phyloP scores from a whole-genome alignment of 768 basidiomycete species.

The Jaapia argillacea region DNA sequence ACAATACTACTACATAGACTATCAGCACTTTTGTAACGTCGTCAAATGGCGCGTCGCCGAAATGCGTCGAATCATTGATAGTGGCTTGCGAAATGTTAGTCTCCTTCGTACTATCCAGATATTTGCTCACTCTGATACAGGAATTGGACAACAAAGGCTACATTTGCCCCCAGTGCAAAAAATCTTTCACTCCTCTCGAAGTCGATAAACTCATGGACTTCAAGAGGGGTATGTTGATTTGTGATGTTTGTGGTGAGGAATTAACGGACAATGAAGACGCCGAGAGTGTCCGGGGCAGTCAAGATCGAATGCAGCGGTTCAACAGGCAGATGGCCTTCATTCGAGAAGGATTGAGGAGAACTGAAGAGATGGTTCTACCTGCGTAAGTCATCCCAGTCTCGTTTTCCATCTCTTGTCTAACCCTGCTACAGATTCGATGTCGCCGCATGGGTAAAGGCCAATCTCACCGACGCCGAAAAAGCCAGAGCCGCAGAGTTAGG shows the following conservation, averaged over 20 bases:
- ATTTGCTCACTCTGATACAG: slow-evolving; percentile 27
- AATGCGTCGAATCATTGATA: slow-evolving; percentile 86
- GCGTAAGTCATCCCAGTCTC: slow-evolving; percentile 38
- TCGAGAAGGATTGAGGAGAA: slow-evolving; percentile 78
- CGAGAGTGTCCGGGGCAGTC: slow-evolving; percentile 73
- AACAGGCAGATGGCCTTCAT: slow-evolving; percentile 87
- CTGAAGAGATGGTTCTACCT: slow-evolving; percentile 80
- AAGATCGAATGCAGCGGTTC: slow-evolving; percentile 94
- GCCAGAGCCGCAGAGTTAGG: slow-evolving; percentile 33
- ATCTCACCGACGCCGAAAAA: slow-evolving; percentile 54
- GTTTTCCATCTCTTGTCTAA: background rate
- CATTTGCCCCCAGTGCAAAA: slow-evolving; percentile 82
- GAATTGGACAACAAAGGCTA: slow-evolving; percentile 98
- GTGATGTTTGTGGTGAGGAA: slow-evolving; percentile 83
- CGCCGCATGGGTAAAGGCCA: slow-evolving; percentile 67
- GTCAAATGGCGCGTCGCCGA: slow-evolving; percentile 95
- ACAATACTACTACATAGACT: slow-evolving; percentile 96
- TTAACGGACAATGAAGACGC: slow-evolving; percentile 88
- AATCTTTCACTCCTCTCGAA: slow-evolving; percentile 79
- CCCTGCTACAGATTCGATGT: slow-evolving; percentile 61
- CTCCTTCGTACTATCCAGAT: background rate
- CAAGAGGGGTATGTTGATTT: slow-evolving; percentile 53
- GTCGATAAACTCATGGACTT: slow-evolving; percentile 78
- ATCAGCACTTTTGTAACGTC: slow-evolving; percentile 91
- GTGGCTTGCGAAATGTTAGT: slow-evolving; percentile 77